Base-by-base conservation (phyloP, 352 stramenopile genomes). In the Aphanomyces euteiches region DNA sequence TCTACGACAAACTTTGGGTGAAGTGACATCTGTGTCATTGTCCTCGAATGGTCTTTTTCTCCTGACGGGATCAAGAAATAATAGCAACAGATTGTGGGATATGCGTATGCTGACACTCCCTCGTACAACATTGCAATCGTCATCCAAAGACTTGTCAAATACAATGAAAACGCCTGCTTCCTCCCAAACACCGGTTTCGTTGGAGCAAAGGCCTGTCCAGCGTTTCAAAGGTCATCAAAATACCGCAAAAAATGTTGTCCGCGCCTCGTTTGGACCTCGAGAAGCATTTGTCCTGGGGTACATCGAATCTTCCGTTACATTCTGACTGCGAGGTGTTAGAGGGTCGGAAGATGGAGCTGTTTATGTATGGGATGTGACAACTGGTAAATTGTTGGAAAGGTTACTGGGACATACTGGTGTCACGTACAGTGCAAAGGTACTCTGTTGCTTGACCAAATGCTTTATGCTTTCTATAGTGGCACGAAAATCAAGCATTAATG, bases 201-300 rank as follows among this genome's bases (percentile, higher is more conserved):
- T 75, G 17, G 85, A 92, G 67, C 83, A 90, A 68, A 82, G 82
- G 36, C 87, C 88, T 0, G 73, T 95, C 7, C 87, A 92, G 75
- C 86, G 87, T 53, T 96, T 96, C 75, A 93, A 94, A 73, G 88
- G 88, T 36, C 88, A 96, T 60, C 87, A 95, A 73, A 96, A 95
- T 67, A 96, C 84, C 7, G 88, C 88, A 41, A 94, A 95, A 77
- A 96, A 96, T 71, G 80, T 95, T 28, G 85, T 95, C 15, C 87
- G 88, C 4, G 86, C 87, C 19, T 82, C 86, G 47, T 96, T 96
- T 75, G 85, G 88, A 7, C 88, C 88, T 2, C 81, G 85, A 7
- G 87, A 96, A 64, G 85, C 85, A 45, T 93, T 96, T 64, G 85
- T 95, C n/a, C 72, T 96, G 19, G 85, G 64, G 64, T 70, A 63